phyloP scores from a whole-genome alignment of 768 basidiomycete genomes.

The Serendipita sp. region DNA sequence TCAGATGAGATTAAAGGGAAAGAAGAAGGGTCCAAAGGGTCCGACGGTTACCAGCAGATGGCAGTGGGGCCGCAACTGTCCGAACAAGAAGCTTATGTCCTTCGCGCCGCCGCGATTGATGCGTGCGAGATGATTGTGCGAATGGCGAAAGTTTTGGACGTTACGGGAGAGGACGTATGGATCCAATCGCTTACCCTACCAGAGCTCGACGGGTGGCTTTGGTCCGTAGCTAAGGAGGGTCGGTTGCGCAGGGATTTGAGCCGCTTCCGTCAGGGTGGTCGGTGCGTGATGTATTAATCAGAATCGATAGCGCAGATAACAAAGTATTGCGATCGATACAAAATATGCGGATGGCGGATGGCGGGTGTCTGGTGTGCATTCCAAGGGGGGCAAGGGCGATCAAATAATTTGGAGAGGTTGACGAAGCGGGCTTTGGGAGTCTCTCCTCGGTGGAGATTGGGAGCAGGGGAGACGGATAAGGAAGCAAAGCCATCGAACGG shows the following conservation, averaged over 20 bases:
- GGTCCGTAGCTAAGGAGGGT: constrained; percentile 60
- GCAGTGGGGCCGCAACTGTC: constrained; percentile 40
- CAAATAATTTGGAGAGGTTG: too few species aligned
- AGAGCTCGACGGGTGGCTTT: constrained; percentile 63
- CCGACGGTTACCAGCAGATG: background rate
- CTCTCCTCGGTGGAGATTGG: too few species aligned
- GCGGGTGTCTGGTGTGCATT: too few species aligned
- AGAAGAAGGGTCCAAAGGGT: background rate
- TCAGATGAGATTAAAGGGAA: background rate
- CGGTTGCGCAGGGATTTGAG: background rate
- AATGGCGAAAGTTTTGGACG: constrained; percentile 28
- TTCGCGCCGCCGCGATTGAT: constrained; percentile 67
- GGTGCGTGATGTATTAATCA: background rate
- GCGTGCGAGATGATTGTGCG: constrained; percentile 58
- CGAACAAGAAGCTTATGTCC: constrained; percentile 44
- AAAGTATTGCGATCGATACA: too few species aligned
- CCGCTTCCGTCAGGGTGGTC: background rate
- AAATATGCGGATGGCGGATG: too few species aligned
- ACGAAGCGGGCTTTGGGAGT: too few species aligned
- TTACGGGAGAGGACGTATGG: constrained; percentile 12
- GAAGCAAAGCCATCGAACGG: too few species aligned
- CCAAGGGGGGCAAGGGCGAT: too few species aligned
- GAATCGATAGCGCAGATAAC: too few species aligned
- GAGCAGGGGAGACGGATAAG: too few species aligned
- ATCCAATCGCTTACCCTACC: constrained; percentile 41